These are phyloP conservation scores for Bjerkandera adusta DNA, from an alignment of 1,284 basidiomycete species.

Conservation along the genomic window DNA sequence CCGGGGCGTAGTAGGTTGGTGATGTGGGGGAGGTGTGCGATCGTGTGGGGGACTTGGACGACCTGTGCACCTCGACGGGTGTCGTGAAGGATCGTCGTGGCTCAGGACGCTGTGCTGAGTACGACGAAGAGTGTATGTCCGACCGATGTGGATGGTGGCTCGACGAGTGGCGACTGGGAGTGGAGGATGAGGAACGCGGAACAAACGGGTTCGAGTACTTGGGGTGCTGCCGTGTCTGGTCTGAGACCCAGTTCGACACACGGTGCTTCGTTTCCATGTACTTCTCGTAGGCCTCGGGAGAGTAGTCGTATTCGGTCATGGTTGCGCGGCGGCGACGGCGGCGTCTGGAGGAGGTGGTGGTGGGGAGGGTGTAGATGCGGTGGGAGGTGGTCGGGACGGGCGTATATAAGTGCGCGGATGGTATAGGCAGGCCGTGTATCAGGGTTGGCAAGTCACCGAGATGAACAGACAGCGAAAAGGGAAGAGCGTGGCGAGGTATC, in stretches of 20 bases:
- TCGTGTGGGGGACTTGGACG: not conserved
- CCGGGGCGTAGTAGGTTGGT: not conserved
- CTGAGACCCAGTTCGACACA: constrained; percentile 42
- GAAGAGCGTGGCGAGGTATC: not conserved
- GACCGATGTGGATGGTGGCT: constrained; percentile 5
- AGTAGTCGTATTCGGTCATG: constrained; percentile 60
- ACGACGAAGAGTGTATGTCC: constrained; percentile 6
- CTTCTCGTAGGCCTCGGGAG: constrained; percentile 46
- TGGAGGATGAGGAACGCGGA: constrained; percentile 14
- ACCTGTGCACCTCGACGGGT: not conserved
- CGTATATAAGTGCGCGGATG: constrained; percentile 3
- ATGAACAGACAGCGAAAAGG: not conserved
- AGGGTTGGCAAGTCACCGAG: not conserved
- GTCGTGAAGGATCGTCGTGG: constrained; percentile 10
- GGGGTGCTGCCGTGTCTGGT: constrained; percentile 21
- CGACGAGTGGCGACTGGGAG: constrained; percentile 1
- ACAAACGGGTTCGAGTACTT: constrained; percentile 28
- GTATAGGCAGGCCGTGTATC: not conserved
- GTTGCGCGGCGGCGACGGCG: constrained; percentile 30
- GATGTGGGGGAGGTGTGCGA: not conserved
- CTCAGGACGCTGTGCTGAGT: constrained; percentile 13
- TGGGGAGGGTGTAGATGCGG: constrained; percentile 4
- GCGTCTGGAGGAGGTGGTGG: constrained; percentile 3
- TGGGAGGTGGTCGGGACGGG: not conserved
- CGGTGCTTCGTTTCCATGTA: constrained; percentile 40